Percentiles rank a stretch among this genome's conserved stretches.
Conservation (phyloP, 257 asterid species). For the Solanum bulbocastanum region DNA sequence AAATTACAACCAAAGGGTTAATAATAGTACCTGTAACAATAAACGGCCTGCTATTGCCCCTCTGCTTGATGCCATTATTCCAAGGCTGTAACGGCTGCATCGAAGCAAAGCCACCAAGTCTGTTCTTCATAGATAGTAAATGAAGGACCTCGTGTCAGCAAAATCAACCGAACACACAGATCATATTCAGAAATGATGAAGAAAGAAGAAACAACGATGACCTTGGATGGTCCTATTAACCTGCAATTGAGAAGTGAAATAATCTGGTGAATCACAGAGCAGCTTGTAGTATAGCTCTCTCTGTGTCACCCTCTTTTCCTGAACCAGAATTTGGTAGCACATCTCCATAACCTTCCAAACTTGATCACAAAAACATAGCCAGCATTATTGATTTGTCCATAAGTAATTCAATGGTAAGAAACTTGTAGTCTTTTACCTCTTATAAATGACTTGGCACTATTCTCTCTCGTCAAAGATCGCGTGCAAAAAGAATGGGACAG, state of each 20-base stretch:
- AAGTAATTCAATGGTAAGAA: background rate
- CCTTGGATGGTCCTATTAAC: conserved; percentile 89
- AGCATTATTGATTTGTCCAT: background rate
- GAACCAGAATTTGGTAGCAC: conserved; percentile 62
- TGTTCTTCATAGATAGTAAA: conserved; percentile 7
- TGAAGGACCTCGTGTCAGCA: background rate
- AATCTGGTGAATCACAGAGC: conserved; percentile 68
- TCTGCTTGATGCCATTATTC: conserved; percentile 87
- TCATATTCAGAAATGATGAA: background rate
- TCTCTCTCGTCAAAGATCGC: conserved; percentile 65
- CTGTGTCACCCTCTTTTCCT: conserved; percentile 82
- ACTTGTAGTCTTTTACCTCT: conserved; percentile 37
- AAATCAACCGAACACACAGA: background rate
- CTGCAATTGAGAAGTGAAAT: conserved; percentile 62
- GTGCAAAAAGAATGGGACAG: conserved; percentile 63
- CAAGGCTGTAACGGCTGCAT: conserved; percentile 86
- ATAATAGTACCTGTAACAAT: conserved; percentile 50
- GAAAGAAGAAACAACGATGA: background rate
- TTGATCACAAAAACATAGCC: background rate
- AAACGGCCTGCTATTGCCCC: conserved; percentile 86
- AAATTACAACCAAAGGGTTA: background rate
- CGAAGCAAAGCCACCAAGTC: conserved; percentile 86
- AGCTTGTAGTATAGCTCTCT: conserved; percentile 84
- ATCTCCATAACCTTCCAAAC: conserved; percentile 97
- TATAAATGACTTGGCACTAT: conserved; percentile 47